Percentiles rank a stretch among this genome's conserved stretches.
Conservation (phyloP, 2,329 filamentous ascomycete species). For the Penicillium sp. region DNA sequence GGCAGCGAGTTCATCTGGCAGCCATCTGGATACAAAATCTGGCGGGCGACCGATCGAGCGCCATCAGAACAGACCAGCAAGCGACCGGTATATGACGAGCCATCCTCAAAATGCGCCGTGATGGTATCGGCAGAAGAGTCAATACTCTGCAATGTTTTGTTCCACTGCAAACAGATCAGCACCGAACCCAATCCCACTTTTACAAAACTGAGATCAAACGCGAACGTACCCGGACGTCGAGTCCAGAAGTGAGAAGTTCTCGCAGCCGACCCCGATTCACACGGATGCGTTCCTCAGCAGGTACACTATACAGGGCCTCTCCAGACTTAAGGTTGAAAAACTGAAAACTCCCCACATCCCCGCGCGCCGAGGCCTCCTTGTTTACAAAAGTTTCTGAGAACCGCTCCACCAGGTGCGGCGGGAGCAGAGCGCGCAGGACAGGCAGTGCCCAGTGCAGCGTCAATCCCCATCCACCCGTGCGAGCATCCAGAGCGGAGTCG, state of each 20-base stretch:
- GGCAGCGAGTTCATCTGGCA: constrained; percentile 47
- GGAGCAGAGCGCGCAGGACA: constrained; percentile 54
- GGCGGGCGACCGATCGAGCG: constrained; percentile 48
- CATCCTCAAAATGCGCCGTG: constrained; percentile 52
- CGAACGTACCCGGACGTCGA: constrained; percentile 49
- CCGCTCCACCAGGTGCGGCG: constrained; percentile 47
- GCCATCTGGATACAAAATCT: constrained; percentile 27
- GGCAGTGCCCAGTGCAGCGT: constrained; percentile 65
- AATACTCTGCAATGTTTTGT: constrained; percentile 39
- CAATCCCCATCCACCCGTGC: constrained; percentile 62
- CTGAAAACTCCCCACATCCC: constrained; percentile 53
- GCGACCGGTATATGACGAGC: constrained; percentile 42
- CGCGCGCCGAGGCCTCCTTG: constrained; percentile 50
- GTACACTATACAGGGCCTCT: constrained; percentile 48
- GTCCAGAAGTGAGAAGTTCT: constrained; percentile 46
- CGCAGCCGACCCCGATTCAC: constrained; percentile 53
- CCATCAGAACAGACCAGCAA: constrained; percentile 57
- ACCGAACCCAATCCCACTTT: not conserved
- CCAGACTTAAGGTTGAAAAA: constrained; percentile 59
- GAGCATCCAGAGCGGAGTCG: constrained; percentile 48
- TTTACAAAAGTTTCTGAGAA: constrained; percentile 58
- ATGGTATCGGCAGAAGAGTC: constrained; percentile 38
- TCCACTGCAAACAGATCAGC: constrained; percentile 33
- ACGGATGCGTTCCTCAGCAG: constrained; percentile 50
- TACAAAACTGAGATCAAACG: not conserved